Base-by-base conservation (phyloP, 2,329 filamentous ascomycete genomes). In the Akanthomyces uredinophilus region DNA sequence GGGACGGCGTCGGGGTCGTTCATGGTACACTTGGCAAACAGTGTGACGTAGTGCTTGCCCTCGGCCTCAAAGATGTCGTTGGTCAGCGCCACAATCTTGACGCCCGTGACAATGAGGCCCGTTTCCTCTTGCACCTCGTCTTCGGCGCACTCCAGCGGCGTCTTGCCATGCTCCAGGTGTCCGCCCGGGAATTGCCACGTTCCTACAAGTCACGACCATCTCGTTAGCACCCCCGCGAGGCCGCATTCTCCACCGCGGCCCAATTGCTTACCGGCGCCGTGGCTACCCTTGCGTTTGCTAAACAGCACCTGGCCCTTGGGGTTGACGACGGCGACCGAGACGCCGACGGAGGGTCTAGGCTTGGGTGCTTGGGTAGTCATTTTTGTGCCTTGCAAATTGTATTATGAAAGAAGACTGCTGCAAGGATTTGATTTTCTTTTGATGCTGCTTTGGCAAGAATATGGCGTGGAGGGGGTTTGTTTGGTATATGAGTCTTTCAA, bases 51-150 rank as follows among this genome's bases (percentile, higher is more conserved):
- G 70, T 94, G 90, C 72, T 87, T 90, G 0, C 73, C 74, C n/a
- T 82, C 79, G 0, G 70, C 69, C 1, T 73, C 68, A 70, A 92
- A 90, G 1, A 89, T 70, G 67, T 87, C 85, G 69, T 92, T 91
- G 5, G 87, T 91, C 0, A 85, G 81, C 0, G 81, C 83, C 1
- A 87, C 66, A 44, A 88, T 80, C 51, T 77, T 78, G 41, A 83
- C 54, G 7, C 81, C 78, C 1, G 72, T 76, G 1, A 92, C 77
- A 0, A 73, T 68, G 0, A 92, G 77, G 0, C 83, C 87, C 0
- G 90, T 91, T 69, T 94, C 90, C 70, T 94, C 90, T 0, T 84
- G 70, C 0, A 83, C 78, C 73, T 94, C 90, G 4, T 90, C 82
- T 52, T 75, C 80, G 0, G 89, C 88, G 63, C 89, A 92, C 0